Evolutionary conservation across 495 filamentous ascomycete genomes (phyloP), one percentile per base, ranked within the genome.

Genomic region (Staphylotrichum tortipilum): DNA sequence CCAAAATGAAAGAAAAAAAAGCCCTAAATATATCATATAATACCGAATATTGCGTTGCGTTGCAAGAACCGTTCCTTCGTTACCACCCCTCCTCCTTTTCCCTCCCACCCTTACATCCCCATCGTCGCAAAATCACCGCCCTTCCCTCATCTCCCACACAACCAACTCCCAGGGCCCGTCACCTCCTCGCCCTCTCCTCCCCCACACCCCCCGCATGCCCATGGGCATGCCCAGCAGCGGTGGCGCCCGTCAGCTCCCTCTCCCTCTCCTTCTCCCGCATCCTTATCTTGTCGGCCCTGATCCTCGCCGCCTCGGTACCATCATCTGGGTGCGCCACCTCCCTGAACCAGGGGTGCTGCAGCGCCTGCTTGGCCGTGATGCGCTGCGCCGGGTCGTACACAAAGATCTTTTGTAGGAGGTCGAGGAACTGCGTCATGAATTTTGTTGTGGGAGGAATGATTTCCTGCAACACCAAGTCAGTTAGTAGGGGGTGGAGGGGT

Each of bases 341-440:
- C 55, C 82, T 84, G 71, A 98, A 98, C 92, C 92, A 98, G 0
- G 85, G 81, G 61, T 98, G 92, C 52, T 91, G 81, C 37, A 98
- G 71, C 7, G 92, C 92, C 59, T 94, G 71, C 56, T 94, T 88
- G 47, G 92, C 92, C 4, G 88, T 94, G 58, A 98, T 94, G 24
- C 92, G 82, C 49, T 84, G 78, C 39, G 82, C 82, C 3, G 94
- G 90, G 54, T 98, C 90, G 65, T 98, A 98, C 24, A 95, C 83
- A 59, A 98, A 98, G 53, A 98, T 98, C 55, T 80, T 83, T 52
- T 81, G 77, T 2, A 98, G 72, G 4, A 98, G 78, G 61, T 97
- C 89, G 23, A 95, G 74, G 67, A 98, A 97, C 37, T 83, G 77
- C 43, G 76, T 74, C 60, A 94, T 84, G 71, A 97, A 98, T 5